These are phyloP conservation scores for Botrytis porri DNA, from an alignment of 2,329 filamentous ascomycete genomes.

Conservation along the genomic window DNA sequence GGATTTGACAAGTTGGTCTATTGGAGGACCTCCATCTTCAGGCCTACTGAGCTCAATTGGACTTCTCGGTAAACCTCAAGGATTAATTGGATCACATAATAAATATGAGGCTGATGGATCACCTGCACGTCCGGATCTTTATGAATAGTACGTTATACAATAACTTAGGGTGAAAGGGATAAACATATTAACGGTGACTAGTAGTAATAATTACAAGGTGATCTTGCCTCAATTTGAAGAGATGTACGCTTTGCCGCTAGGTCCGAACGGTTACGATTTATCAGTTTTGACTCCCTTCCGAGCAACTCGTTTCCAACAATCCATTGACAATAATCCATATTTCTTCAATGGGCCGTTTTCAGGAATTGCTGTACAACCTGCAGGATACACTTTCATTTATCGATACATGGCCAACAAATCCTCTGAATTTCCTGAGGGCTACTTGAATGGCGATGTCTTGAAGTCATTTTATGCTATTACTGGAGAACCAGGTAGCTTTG, in stretches of 20 bases:
- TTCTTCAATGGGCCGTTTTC: constrained; percentile 54
- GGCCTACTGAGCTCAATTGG: constrained; percentile 32
- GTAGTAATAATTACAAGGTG: constrained; percentile 49
- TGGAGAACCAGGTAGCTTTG: constrained; percentile 25
- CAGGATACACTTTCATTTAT: constrained; percentile 36
- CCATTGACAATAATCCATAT: constrained; percentile 43
- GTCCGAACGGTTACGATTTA: constrained; percentile 42
- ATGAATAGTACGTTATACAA: constrained; percentile 36
- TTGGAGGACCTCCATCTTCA: constrained; percentile 45
- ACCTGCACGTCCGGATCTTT: constrained; percentile 52
- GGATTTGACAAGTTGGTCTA: constrained; percentile 51
- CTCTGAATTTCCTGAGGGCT: constrained; percentile 33
- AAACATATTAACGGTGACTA: constrained; percentile 28
- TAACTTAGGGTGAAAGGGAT: neutral
- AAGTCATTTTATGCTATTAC: constrained; percentile 29
- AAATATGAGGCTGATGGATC: constrained; percentile 54
- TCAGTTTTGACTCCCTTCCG: constrained; percentile 45
- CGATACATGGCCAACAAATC: constrained; percentile 38
- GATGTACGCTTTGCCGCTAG: constrained; percentile 44
- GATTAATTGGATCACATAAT: constrained; percentile 52
- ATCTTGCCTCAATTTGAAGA: constrained; percentile 52
- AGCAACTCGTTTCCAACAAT: constrained; percentile 42
- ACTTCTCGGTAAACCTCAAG: constrained; percentile 43
- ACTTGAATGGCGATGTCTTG: constrained; percentile 32
- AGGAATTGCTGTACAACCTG: constrained; percentile 41